Evolutionary conservation across 306 rosid genomes (phyloP), one percentile per base, ranked within the genome.

Genomic region (Comarum palustre): DNA sequence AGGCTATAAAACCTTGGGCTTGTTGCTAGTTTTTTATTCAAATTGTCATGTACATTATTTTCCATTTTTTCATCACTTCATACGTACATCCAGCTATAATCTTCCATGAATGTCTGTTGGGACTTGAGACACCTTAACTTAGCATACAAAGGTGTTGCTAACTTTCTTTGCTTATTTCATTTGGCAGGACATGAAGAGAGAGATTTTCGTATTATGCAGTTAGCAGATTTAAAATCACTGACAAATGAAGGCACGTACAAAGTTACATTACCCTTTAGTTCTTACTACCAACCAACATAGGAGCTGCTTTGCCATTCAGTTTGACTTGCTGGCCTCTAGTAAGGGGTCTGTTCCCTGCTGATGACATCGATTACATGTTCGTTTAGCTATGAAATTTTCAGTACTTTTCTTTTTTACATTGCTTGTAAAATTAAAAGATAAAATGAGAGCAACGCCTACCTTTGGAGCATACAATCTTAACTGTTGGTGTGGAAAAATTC

Each of bases 161-260:
- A 58, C n/a, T 58, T 39, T 65, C 6, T n/a, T 10, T 4, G 31
- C 11, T 65, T 12, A 22, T 12, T 39, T 39, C 14, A 9, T 22
- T 65, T 54, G 0, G 65, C 65, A 36, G 63, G 62, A 69, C 39
- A n/a, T 70, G 50, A 38, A 6, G 64, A 54, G 19, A 68, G 38
- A 36, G 24, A 25, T 17, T 31, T 17, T 31, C 19, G 0, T 11
- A 12, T 4, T 52, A 5, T 2, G 27, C 22, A 25, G 25, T 15
- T 57, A 39, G 42, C 17, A 39, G 52, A 41, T 10, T 25, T 71
- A 24, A 32, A 41, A 39, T 38, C 55, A 57, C 66, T 71, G 41
- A 54, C 66, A 71, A 39, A 55, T 55, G 51, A 34, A n/a, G 6
- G 48, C 31, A 50, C 38, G n/a, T n/a, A n/a, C n/a, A n/a, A n/a